Conservation (phyloP, 2,329 filamentous ascomycete genomes). For the Parascedosporium putredinis region DNA sequence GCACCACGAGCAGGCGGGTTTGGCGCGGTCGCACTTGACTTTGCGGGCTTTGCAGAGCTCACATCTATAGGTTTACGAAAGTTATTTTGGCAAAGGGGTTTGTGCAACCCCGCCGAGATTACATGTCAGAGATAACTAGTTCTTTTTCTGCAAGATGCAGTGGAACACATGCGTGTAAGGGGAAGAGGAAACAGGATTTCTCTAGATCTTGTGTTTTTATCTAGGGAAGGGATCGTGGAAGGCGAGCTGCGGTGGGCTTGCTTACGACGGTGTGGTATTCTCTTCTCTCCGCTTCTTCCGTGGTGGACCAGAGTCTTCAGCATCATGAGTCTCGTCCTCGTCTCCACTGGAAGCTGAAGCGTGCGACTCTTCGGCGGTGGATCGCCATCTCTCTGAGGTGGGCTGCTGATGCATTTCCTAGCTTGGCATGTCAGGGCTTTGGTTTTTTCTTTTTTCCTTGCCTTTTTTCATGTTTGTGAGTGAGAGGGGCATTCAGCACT, state of each 20-base stretch:
- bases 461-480: not conserved
- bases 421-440: not conserved
- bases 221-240: not conserved
- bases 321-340: slow-evolving; percentile 19
- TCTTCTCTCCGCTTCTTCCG: slow-evolving; percentile 27
- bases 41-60: slow-evolving; percentile 35
- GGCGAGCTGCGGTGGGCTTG: slow-evolving; percentile 9
- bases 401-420: slow-evolving; percentile 1
- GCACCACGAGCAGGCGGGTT: slow-evolving; percentile 61
- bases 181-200: too few relatives aligned
- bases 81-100: too few relatives aligned
- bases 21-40: slow-evolving; percentile 39
- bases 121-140: too few relatives aligned
- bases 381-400: not conserved
- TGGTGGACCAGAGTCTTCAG: slow-evolving; percentile 13
- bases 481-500: not conserved
- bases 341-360: slow-evolving; percentile 23
- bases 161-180: too few relatives aligned
- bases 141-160: too few relatives aligned
- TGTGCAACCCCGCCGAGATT: too few relatives aligned
- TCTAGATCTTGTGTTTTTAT: too few relatives aligned
- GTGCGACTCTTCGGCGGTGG: slow-evolving; percentile 4
- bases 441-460: too few relatives aligned
- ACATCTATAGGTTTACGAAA: too few relatives aligned
- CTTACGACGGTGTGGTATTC: slow-evolving; percentile 33